Evolutionary conservation across 2,329 filamentous ascomycete species (phyloP).

Genomic region (Graphiopsis chlorocephala): DNA sequence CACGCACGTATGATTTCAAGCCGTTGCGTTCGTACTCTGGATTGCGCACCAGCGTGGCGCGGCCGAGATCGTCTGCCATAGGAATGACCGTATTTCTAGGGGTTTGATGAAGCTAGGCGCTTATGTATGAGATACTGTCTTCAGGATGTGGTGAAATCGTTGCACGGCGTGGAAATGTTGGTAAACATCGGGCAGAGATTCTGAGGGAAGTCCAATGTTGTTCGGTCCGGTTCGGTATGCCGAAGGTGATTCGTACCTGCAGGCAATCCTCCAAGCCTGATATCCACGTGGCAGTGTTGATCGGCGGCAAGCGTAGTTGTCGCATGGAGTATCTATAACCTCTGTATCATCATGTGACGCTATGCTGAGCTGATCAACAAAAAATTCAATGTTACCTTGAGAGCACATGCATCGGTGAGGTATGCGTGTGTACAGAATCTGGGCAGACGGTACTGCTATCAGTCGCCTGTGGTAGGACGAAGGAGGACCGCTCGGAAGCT

Average conservation of each 20-base stretch:
- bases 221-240: background rate
- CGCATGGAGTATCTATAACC: background rate
- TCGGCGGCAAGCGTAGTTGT: background rate
- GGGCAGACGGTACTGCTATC: background rate
- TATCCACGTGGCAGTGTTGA: background rate
- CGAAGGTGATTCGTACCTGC: background rate
- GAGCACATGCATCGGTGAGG: background rate
- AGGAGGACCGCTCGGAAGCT: background rate
- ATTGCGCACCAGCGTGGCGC: slow-evolving; percentile 25
- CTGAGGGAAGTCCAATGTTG: background rate
- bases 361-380: background rate
- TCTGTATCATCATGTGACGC: background rate
- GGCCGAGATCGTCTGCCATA: slow-evolving; percentile 4
- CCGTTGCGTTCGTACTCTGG: slow-evolving; percentile 30
- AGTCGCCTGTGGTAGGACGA: background rate
- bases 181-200: background rate
- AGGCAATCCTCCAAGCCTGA: background rate
- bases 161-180: background rate
- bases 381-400: background rate
- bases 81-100: background rate
- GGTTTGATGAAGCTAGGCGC: no score
- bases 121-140: background rate
- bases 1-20: slow-evolving; percentile 28
- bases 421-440: background rate
- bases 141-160: background rate